phyloP scores from a whole-genome alignment of 345 rosid species.

The Tarenaya hassleriana region DNA sequence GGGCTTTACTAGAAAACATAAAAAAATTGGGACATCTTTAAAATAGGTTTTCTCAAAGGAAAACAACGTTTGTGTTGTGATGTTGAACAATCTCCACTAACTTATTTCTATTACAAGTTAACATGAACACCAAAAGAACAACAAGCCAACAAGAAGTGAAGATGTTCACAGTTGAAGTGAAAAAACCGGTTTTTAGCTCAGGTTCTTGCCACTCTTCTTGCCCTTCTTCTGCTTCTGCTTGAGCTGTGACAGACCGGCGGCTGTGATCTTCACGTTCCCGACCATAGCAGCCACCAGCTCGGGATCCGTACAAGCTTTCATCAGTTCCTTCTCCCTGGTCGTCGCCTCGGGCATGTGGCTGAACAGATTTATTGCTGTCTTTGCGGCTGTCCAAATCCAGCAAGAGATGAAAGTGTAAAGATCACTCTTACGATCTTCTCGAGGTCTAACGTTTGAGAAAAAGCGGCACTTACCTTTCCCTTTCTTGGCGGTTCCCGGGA shows the following conservation, averaged over 20 bases:
- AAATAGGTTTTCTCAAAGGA: no score
- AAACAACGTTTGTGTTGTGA: no score
- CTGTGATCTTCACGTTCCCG: constrained; percentile 80
- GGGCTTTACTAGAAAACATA: no score
- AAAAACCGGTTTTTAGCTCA: constrained; percentile 13
- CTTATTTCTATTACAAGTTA: no score
- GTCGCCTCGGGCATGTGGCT: constrained; percentile 80
- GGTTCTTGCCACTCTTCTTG: constrained; percentile 47
- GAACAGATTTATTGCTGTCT: constrained; percentile 85
- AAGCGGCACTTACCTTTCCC: constrained; percentile 62
- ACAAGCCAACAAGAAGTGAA: not conserved
- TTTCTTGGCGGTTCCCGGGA: constrained; percentile 85
- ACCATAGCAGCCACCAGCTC: constrained; percentile 90
- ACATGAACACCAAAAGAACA: not conserved
- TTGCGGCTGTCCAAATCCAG: constrained; percentile 52
- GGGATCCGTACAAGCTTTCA: constrained; percentile 92
- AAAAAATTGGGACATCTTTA: no score
- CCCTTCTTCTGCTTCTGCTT: constrained; percentile 96
- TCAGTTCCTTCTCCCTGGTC: constrained; percentile 83
- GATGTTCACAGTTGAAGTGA: not conserved
- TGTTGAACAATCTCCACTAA: not conserved
- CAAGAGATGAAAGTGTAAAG: constrained; percentile 1
- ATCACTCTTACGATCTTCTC: not conserved
- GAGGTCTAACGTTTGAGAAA: not conserved
- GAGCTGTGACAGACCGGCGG: constrained; percentile 88